A percentile compares a stretch with the other conserved stretches of the same genome.
Conservation (phyloP, 1,139 yeast species). For the Protomyces macrosporus region DNA sequence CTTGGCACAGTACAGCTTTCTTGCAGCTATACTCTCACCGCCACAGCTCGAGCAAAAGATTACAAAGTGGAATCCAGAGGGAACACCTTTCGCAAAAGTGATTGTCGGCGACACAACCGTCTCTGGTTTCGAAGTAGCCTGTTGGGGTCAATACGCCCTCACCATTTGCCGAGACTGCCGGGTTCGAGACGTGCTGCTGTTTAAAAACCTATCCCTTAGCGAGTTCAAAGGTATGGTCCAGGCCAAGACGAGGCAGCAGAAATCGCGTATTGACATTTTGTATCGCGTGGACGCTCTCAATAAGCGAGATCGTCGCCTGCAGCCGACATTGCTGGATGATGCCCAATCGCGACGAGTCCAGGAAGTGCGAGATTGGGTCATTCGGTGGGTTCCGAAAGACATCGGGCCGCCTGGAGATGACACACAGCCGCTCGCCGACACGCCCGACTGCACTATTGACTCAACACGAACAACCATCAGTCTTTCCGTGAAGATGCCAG, state of each 20-base stretch:
- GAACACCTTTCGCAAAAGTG: background rate
- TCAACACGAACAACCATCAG: background rate
- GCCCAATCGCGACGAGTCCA: conserved; percentile 7
- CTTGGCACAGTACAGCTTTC: background rate
- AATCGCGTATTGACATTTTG: background rate
- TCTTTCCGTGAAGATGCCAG: background rate
- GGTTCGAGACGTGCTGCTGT: conserved; percentile 10
- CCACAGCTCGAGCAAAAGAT: background rate
- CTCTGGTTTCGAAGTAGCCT: conserved; percentile 15
- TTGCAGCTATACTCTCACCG: conserved; percentile 9
- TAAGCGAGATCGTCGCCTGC: conserved; percentile 4
- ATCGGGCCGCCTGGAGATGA: background rate
- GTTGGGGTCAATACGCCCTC: conserved; percentile 14
- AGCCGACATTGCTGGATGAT: conserved; percentile 12
- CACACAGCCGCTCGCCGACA: background rate
- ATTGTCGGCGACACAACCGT: conserved; percentile 12
- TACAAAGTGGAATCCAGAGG: background rate
- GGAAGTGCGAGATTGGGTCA: conserved; percentile 35
- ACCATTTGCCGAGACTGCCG: background rate
- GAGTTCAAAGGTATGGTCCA: background rate
- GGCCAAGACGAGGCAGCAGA: conserved; percentile 4
- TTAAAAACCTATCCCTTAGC: conserved; percentile 6
- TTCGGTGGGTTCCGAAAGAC: conserved; percentile 17
- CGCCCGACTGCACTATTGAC: background rate
- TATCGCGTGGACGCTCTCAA: conserved; percentile 3